phyloP scores from a whole-genome alignment of 106 monocot species.

The Dioscorea zingiberensis region DNA sequence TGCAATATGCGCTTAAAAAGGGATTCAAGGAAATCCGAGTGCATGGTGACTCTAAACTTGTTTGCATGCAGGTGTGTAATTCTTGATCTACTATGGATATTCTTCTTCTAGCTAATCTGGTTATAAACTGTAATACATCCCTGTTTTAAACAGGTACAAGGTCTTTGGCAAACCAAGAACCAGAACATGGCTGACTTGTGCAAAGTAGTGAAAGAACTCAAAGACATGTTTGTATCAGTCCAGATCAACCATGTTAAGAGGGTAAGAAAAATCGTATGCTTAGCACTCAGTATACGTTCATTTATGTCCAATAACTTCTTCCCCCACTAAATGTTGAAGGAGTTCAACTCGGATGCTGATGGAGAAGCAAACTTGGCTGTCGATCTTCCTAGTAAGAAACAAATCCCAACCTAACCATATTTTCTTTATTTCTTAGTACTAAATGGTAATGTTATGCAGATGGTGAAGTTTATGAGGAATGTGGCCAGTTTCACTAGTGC shows the following conservation, averaged over 20 bases:
- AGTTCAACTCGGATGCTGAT: slow-evolving; percentile 4
- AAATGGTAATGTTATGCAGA: neutral
- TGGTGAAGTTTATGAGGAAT: slow-evolving; percentile 6
- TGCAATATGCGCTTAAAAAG: slow-evolving; percentile 7
- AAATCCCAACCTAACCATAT: neutral
- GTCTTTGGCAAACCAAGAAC: slow-evolving; percentile 40
- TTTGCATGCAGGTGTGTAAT: slow-evolving; percentile 8
- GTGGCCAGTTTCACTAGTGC: neutral
- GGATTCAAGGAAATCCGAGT: neutral
- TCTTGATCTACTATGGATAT: neutral
- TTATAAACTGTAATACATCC: neutral
- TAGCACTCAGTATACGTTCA: neutral
- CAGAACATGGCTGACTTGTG: slow-evolving; percentile 43
- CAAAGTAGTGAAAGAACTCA: slow-evolving; percentile 46
- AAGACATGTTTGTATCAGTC: slow-evolving; percentile 46
- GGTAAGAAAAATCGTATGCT: slow-evolving; percentile 13
- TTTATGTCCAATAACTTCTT: neutral
- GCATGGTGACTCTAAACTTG: slow-evolving; percentile 13
- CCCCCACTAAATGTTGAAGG: neutral
- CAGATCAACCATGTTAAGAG: slow-evolving; percentile 54
- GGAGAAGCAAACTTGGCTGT: slow-evolving; percentile 10
- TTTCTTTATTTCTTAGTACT: neutral
- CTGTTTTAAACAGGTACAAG: slow-evolving; percentile 35
- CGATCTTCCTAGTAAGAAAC: slow-evolving; percentile 1
- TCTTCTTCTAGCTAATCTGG: neutral